Percentiles rank a stretch among this genome's conserved stretches.
phyloP scores from a whole-genome alignment of 306 rosid species.

The Cicer arietinum region DNA sequence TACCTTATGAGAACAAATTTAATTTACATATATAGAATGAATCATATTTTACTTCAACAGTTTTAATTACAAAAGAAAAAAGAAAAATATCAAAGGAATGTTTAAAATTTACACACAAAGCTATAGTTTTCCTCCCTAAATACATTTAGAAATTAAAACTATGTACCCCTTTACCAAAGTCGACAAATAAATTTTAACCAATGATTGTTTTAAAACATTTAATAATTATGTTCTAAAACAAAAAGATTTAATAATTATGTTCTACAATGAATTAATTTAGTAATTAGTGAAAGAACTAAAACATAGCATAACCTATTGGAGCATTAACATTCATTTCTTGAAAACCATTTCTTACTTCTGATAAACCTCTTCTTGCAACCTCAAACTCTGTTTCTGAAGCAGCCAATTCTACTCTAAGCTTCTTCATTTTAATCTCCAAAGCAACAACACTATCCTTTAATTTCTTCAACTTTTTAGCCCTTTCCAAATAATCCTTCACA shows the following conservation, averaged over 20 bases:
- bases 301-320: conserved; percentile 49
- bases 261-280: neutral
- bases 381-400: conserved; percentile 41
- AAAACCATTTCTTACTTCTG: conserved; percentile 42
- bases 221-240: neutral
- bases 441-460: conserved; percentile 40
- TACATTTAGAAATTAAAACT: too few species aligned
- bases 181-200: too few species aligned
- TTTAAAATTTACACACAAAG: too few species aligned
- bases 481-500: conserved; percentile 42
- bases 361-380: conserved; percentile 37
- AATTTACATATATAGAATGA: too few species aligned
- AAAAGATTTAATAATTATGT: neutral
- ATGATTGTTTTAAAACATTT: too few species aligned
- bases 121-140: too few species aligned
- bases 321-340: conserved; percentile 41
- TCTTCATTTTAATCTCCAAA: conserved; percentile 49
- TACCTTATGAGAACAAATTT: too few species aligned
- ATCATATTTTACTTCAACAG: too few species aligned
- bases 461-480: conserved; percentile 34
- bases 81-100: too few species aligned
- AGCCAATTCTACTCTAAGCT: conserved; percentile 42
- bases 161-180: too few species aligned
- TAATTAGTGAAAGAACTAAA: neutral
- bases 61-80: too few species aligned